Conservation (phyloP, 352 stramenopile species). For the Halophytophthora batemanensis region DNA sequence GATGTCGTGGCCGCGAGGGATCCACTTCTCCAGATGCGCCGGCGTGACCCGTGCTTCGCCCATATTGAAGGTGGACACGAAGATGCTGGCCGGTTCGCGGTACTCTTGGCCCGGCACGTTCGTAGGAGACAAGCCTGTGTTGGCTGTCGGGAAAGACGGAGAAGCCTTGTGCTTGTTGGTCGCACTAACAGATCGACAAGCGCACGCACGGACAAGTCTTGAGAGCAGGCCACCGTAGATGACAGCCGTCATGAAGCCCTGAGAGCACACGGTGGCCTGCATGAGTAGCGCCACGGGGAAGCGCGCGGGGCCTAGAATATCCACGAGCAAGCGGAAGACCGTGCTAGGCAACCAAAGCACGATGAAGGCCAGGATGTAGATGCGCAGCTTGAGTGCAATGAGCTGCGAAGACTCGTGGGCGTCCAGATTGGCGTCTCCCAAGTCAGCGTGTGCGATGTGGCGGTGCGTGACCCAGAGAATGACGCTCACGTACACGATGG, state of each 20-base stretch:
- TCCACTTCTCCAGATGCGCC: conserved; percentile 51
- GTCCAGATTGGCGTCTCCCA: conserved; percentile 55
- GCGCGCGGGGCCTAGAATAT: conserved; percentile 33
- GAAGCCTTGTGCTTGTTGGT: conserved; percentile 35
- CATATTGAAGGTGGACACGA: conserved; percentile 87
- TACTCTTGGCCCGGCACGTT: too few relatives aligned
- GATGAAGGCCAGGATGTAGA: conserved; percentile 74
- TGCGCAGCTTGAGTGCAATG: conserved; percentile 59
- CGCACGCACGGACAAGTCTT: conserved; percentile 29
- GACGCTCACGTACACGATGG: conserved; percentile 64
- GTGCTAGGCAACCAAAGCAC: conserved; percentile 64
- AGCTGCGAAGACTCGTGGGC: conserved; percentile 57
- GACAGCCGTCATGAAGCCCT: conserved; percentile 60
- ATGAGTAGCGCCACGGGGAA: conserved; percentile 60
- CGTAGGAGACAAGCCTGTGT: too few relatives aligned
- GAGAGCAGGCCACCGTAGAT: conserved; percentile 58
- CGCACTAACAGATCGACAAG: conserved; percentile 16
- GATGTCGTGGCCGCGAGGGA: conserved; percentile 80
- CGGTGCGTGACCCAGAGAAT: conserved; percentile 64
- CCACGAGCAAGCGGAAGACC: conserved; percentile 55
- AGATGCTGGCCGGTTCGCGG: too few relatives aligned
- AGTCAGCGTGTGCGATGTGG: conserved; percentile 42
- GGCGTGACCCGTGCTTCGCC: conserved; percentile 50
- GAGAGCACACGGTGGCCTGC: conserved; percentile 59
- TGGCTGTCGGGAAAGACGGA: conserved; percentile 29